phyloP scores from a whole-genome alignment of 257 asterid species.

The Solanum paucissectum region DNA sequence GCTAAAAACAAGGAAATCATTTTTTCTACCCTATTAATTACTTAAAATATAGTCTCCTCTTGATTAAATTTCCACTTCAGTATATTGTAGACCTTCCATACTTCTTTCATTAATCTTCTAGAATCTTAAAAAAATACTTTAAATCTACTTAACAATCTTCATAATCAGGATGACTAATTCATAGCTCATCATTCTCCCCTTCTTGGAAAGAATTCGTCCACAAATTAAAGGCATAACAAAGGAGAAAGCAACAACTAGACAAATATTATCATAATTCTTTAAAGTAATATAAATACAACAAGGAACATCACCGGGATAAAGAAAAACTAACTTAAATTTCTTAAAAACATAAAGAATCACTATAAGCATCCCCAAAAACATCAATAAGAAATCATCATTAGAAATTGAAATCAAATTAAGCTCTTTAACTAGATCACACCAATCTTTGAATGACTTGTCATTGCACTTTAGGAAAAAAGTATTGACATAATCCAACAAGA shows the following conservation, averaged over 20 bases:
- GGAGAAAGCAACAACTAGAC: background rate
- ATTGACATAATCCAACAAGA: background rate
- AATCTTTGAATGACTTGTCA: background rate
- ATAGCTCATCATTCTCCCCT: background rate
- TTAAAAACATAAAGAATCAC: background rate
- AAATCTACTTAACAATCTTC: background rate
- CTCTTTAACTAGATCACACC: background rate
- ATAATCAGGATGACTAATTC: background rate
- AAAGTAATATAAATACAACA: background rate
- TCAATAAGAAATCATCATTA: background rate
- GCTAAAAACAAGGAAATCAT: background rate
- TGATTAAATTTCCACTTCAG: background rate
- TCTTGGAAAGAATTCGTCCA: background rate
- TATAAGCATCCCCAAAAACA: background rate
- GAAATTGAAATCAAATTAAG: too few relatives aligned
- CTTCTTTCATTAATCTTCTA: background rate
- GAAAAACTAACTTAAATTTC: background rate
- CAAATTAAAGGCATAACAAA: background rate
- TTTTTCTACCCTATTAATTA: background rate
- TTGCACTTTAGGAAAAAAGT: background rate
- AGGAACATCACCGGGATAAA: background rate
- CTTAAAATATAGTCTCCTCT: background rate
- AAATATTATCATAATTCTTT: too few relatives aligned
- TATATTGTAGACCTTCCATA: background rate
- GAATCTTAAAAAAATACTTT: background rate